Base-by-base conservation (phyloP, 768 basidiomycete species). In the Leucosporidium yakuticum region DNA sequence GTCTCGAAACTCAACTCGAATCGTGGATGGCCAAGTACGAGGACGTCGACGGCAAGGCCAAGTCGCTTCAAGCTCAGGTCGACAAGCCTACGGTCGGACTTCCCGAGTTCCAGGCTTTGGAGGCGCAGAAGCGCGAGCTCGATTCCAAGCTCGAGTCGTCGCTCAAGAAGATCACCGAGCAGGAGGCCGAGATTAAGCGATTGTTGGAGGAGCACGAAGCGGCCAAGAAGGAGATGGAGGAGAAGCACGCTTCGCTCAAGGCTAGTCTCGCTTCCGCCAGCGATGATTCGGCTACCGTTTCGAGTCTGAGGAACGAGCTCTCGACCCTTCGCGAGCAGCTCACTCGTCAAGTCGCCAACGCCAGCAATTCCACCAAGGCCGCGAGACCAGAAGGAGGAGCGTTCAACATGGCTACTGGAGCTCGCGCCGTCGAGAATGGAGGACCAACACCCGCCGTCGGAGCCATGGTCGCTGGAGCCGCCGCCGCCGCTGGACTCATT, bases 251-350 rank as follows among this genome's bases (percentile, higher is more conserved):
- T 71, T 80, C 84, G 20, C 70, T 80, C 32, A 72, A 73, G 62
- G 63, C 59, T 14, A 82, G 88, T 47, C 60, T 68, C 49, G 68
- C 67, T 1, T 32, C 65, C 32, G 87, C 84, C 57, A 84, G 85
- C 7, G 94, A 96, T 73, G 92, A 97, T 76, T 86, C 82, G 71
- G 88, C 89, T 21, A 88, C 95, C 51, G 91, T 98, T 69, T 81
- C 86, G 71, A 88, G 88, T 0, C 85, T 99, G 74, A 93, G 95
- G 79, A 89, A 86, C 73, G 96, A 99, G 82, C 88, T 99, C 73
- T 87, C 88, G 79, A 88, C 81, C 74, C 84, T 98, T 36, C 90
- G 92, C 67, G 96, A 99, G 77, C 95, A 98, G 77, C 86, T 98
- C 71, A 94, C 94, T 74, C 86, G 95, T 39, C 87, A 91, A n/a